Evolutionary conservation across 345 rosid genomes (phyloP).

Genomic region (Boechera divaricarpa): DNA sequence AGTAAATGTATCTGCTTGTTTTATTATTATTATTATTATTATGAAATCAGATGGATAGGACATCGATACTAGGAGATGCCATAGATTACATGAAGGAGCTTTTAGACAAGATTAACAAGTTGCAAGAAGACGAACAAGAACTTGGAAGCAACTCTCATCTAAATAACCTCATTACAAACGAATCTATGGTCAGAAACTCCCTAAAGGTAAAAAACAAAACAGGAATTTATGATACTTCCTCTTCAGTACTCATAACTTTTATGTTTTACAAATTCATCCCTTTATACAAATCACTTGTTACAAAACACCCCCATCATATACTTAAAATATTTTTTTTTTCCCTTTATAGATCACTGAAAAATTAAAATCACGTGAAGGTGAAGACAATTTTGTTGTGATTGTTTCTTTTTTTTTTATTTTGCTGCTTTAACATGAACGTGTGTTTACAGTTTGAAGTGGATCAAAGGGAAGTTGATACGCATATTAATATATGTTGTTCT

Average conservation of each 20-base stretch:
- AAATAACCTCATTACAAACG: constrained; percentile 43
- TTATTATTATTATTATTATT: neutral
- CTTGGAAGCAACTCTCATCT: constrained; percentile 40
- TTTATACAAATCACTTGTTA: neutral
- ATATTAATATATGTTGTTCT: constrained; percentile 70
- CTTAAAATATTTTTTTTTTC: neutral
- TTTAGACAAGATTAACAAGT: constrained; percentile 52
- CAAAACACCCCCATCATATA: neutral
- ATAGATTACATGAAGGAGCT: constrained; percentile 71
- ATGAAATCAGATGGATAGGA: constrained; percentile 60
- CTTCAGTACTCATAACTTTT: neutral
- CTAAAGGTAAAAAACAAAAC: constrained; percentile 61
- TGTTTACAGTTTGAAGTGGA: constrained; percentile 65
- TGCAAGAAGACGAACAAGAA: constrained; percentile 44
- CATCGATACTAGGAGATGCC: constrained; percentile 63
- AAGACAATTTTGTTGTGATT: neutral
- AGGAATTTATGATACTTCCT: neutral
- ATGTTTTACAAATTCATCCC: neutral
- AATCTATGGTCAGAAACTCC: constrained; percentile 61
- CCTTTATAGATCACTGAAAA: neutral
- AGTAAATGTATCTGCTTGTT: neutral
- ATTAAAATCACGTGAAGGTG: neutral
- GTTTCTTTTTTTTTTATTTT: neutral
- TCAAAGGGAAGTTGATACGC: constrained; percentile 48
- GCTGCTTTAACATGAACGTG: neutral